These are phyloP conservation scores for Gillenia trifoliata DNA, from an alignment of 306 rosid species.

Conservation along the genomic window DNA sequence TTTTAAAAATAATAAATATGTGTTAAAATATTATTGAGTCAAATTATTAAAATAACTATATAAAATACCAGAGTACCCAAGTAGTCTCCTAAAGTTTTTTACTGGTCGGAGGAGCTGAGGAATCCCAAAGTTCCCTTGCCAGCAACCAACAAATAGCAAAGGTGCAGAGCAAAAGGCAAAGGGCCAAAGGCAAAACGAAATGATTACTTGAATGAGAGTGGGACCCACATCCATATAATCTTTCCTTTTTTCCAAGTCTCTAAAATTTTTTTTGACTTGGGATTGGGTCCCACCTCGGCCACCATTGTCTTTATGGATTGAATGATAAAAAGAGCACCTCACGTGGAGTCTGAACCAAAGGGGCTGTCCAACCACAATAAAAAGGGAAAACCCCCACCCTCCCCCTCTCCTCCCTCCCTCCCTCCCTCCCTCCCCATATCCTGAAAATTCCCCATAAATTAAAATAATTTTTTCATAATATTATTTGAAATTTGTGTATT, in stretches of 20 bases:
- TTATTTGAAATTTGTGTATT: background rate
- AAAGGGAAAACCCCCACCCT: constrained; percentile 29
- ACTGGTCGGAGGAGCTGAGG: constrained; percentile 16
- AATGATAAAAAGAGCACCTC: constrained; percentile 98
- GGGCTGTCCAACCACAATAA: constrained; percentile 82
- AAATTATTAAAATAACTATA: too few relatives aligned
- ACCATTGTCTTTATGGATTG: constrained; percentile 91
- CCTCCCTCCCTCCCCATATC: background rate
- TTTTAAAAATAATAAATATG: too few relatives aligned
- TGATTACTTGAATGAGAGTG: constrained; percentile 69
- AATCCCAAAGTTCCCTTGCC: constrained; percentile 50
- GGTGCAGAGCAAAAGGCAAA: constrained; percentile 66
- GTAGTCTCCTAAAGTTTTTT: too few relatives aligned
- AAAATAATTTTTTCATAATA: constrained; percentile 12
- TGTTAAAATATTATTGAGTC: too few relatives aligned
- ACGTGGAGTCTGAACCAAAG: constrained; percentile 99
- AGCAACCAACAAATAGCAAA: constrained; percentile 26
- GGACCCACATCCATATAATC: constrained; percentile 60
- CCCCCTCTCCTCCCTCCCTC: background rate
- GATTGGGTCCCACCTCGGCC: constrained; percentile 81
- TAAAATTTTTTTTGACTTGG: constrained; percentile 65
- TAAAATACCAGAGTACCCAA: too few relatives aligned
- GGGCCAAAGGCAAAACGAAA: constrained; percentile 60
- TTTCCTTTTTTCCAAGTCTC: constrained; percentile 71
- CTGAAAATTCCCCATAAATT: background rate